These are phyloP conservation scores for Peltaster fructicola DNA, from an alignment of 2,329 filamentous ascomycete species.

Conservation along the genomic window DNA sequence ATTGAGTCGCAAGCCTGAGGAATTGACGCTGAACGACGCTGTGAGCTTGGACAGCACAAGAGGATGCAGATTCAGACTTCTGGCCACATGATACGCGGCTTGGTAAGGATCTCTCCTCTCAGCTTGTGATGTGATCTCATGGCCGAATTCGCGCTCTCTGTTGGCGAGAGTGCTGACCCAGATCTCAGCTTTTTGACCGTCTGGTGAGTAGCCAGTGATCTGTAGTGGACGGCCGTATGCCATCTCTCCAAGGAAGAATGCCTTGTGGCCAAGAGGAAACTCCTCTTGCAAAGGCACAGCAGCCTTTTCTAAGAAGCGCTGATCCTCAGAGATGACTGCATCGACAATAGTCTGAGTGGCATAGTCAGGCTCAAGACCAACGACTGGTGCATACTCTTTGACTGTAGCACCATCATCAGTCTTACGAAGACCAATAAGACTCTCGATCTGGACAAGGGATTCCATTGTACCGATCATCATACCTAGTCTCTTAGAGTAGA, in stretches of 20 bases:
- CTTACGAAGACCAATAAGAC: slow-evolving; percentile 79
- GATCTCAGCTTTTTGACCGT: slow-evolving; percentile 56
- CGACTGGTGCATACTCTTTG: slow-evolving; percentile 80
- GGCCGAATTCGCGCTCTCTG: slow-evolving; percentile 68
- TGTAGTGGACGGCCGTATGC: slow-evolving; percentile 84
- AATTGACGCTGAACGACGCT: slow-evolving; percentile 72
- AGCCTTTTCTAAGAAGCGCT: slow-evolving; percentile 76
- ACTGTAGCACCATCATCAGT: slow-evolving; percentile 78
- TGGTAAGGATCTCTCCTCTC: slow-evolving; percentile 58
- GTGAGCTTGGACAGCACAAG: slow-evolving; percentile 90
- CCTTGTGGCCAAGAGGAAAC: slow-evolving; percentile 64
- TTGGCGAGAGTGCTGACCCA: slow-evolving; percentile 54
- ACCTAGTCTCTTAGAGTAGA: slow-evolving; percentile 80
- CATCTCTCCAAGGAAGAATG: slow-evolving; percentile 88
- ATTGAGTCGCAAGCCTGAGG: slow-evolving; percentile 71
- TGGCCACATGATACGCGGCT: slow-evolving; percentile 78
- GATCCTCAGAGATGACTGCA: slow-evolving; percentile 74
- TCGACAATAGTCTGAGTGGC: slow-evolving; percentile 86
- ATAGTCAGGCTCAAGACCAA: slow-evolving; percentile 73
- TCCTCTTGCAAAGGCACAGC: slow-evolving; percentile 85
- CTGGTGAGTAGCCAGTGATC: slow-evolving; percentile 53
- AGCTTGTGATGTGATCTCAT: slow-evolving; percentile 50
- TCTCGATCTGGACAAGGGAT: slow-evolving; percentile 77
- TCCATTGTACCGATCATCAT: slow-evolving; percentile 77
- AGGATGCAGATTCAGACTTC: slow-evolving; percentile 62